Evolutionary conservation across 441 rosid species (phyloP).

Genomic region (Brassica balearica): DNA sequence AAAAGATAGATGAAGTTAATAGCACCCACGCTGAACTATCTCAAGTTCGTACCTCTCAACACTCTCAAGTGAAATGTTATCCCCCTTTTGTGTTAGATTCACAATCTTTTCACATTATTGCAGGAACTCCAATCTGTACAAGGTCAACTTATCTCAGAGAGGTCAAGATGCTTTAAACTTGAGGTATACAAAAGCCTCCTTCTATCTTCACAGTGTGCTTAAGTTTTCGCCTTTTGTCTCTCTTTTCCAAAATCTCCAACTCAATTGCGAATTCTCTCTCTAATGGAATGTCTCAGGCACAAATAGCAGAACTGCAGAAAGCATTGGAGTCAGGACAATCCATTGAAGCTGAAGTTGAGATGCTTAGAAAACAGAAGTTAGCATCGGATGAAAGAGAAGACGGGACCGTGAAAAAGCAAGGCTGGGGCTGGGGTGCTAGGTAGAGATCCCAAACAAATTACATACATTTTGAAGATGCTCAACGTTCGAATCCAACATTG

Average conservation of each 20-base stretch:
- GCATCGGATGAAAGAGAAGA: constrained; percentile 73
- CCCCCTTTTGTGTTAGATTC: background rate
- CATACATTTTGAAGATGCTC: constrained; percentile 18
- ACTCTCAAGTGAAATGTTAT: background rate
- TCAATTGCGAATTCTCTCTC: background rate
- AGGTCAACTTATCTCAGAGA: constrained; percentile 87
- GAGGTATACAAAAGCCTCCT: constrained; percentile 61
- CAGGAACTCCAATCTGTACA: constrained; percentile 89
- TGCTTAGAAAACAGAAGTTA: constrained; percentile 76
- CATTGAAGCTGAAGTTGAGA: constrained; percentile 80
- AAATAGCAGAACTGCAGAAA: constrained; percentile 86
- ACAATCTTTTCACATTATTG: constrained; percentile 28
- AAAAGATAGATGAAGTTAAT: constrained; percentile 77
- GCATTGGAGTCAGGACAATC: constrained; percentile 74
- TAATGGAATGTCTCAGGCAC: constrained; percentile 64
- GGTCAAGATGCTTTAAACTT: constrained; percentile 96
- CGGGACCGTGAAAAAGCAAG: constrained; percentile 61
- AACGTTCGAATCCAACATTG: constrained; percentile 3
- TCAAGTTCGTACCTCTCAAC: constrained; percentile 53
- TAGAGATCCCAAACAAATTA: constrained; percentile 31
- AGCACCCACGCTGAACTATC: constrained; percentile 73
- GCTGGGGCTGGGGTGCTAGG: constrained; percentile 80
- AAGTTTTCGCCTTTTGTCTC: constrained; percentile 7
- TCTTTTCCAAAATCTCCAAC: constrained; percentile 4
- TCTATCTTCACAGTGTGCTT: constrained; percentile 1